Percentiles rank a stretch among this genome's conserved stretches.
Evolutionary conservation across 768 basidiomycete species (phyloP).

Genomic region (Kwoniella heveanensis): DNA sequence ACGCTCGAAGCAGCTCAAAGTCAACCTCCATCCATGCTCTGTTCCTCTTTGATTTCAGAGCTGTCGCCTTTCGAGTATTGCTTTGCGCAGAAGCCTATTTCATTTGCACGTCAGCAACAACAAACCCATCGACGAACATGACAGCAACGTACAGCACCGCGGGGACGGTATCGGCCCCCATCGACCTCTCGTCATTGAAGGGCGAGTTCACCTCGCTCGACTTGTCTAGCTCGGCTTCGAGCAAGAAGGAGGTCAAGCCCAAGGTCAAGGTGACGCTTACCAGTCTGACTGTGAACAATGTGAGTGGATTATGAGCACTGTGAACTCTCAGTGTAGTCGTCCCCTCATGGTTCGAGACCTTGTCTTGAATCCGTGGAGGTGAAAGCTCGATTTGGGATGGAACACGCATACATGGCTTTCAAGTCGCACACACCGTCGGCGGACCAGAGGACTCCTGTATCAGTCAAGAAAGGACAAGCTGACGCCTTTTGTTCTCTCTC

Average conservation of each 20-base stretch:
- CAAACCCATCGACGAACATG: not conserved
- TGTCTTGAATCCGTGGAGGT: no score
- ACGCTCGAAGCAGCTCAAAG: not conserved
- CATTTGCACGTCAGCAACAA: not conserved
- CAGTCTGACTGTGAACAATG: slow-evolving; percentile 53
- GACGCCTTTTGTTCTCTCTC: not conserved
- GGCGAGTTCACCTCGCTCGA: slow-evolving; percentile 41
- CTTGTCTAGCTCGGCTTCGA: slow-evolving; percentile 22
- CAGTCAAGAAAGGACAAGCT: no score
- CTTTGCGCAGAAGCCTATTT: no score
- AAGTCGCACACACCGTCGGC: no score
- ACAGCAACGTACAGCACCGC: slow-evolving; percentile 36
- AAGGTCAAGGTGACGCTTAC: slow-evolving; percentile 52
- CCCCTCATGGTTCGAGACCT: no score
- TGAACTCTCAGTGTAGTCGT: no score
- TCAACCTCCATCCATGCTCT: not conserved
- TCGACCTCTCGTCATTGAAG: slow-evolving; percentile 38
- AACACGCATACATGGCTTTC: no score
- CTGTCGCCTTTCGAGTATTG: no score
- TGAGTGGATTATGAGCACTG: no score
- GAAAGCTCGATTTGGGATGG: not conserved
- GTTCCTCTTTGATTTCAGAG: no score
- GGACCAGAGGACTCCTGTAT: no score
- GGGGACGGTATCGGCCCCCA: slow-evolving; percentile 47
- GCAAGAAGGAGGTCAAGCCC: slow-evolving; percentile 43